phyloP scores from a whole-genome alignment of 441 rosid genomes.

The Gossypium trilobum region DNA sequence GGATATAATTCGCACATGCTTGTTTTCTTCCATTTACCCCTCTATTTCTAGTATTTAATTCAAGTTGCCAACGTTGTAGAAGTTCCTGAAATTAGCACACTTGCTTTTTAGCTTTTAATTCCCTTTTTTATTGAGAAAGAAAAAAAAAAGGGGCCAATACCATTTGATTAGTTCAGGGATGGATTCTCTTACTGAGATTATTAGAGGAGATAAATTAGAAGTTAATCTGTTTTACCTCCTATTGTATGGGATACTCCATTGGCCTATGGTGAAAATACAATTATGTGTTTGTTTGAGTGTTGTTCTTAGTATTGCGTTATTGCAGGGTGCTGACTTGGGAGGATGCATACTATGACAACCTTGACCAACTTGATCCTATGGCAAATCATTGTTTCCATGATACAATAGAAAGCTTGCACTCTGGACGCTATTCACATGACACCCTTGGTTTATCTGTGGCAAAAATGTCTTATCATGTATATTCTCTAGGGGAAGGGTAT shows the following conservation, averaged over 20 bases:
- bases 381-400: conserved; percentile 31
- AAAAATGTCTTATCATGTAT: conserved; percentile 74
- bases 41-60: not conserved
- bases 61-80: not conserved
- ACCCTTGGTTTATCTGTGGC: conserved; percentile 71
- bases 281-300: not conserved
- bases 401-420: conserved; percentile 30
- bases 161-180: not conserved
- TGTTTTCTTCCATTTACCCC: not conserved
- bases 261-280: not conserved
- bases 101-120: not conserved
- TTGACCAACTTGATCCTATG: conserved; percentile 29
- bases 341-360: conserved; percentile 62
- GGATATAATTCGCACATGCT: not conserved
- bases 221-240: not conserved
- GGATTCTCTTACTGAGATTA: not conserved
- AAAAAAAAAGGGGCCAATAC: not conserved
- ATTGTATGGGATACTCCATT: not conserved
- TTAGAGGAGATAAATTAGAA: not conserved
- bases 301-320: conserved; percentile 10
- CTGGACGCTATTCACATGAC: conserved; percentile 33
- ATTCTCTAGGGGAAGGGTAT: conserved; percentile 93
- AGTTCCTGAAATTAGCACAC: not conserved
- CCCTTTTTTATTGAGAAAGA: not conserved
- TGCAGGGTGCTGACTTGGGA: conserved; percentile 86